Conservation (phyloP, 2,329 filamentous ascomycete genomes). For the Fusarium illudens region DNA sequence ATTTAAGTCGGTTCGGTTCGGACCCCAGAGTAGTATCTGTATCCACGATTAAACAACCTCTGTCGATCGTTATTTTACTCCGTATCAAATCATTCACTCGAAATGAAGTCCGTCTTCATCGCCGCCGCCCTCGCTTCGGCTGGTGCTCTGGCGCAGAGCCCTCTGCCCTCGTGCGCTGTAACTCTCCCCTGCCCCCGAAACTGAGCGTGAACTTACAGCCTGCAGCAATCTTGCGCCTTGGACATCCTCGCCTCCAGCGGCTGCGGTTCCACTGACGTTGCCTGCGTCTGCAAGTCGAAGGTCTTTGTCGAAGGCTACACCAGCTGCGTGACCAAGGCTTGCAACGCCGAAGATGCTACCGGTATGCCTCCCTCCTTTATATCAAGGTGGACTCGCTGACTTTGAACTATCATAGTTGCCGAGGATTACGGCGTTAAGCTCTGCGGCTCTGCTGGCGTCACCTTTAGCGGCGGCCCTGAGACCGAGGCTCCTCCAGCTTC, state of each 20-base stretch:
- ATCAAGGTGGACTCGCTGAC: not conserved
- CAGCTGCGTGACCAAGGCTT: not conserved
- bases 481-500: not conserved
- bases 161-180: slow-evolving; percentile 13
- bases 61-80: not conserved
- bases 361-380: not conserved
- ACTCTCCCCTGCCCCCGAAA: not conserved
- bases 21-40: not conserved
- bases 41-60: not conserved
- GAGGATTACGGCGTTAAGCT: not conserved
- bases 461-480: not conserved
- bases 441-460: slow-evolving; percentile 8
- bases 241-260: slow-evolving; percentile 3
- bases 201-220: not conserved
- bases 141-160: slow-evolving; percentile 1
- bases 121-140: not conserved
- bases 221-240: slow-evolving; percentile 14
- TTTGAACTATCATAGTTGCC: not conserved
- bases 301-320: not conserved
- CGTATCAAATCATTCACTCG: not conserved
- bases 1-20: not conserved
- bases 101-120: slow-evolving; percentile 19
- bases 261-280: slow-evolving; percentile 2
- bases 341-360: slow-evolving; percentile 5
- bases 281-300: slow-evolving; percentile 15